Base-by-base conservation (phyloP, 805 yeast genomes). In the Wickerhamiella nectarea region DNA sequence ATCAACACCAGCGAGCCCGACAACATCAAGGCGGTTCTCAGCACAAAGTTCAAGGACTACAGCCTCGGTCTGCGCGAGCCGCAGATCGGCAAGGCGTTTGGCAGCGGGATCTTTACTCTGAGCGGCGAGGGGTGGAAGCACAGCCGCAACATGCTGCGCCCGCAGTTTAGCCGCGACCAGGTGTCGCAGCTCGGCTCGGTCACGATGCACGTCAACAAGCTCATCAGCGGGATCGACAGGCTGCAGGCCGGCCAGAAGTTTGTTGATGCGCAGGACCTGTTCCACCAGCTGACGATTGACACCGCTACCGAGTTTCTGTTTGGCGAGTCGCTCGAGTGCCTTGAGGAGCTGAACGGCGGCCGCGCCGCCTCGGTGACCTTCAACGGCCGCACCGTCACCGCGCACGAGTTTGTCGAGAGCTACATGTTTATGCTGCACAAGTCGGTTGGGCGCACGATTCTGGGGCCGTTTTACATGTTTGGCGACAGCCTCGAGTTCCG, bases 281-380 rank as follows among this genome's bases (percentile, higher is more conserved):
- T 58, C 46, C 59, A 51, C 48, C 44, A 51, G 22, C 48, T 60
- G 40, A 60, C 63, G 10, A 45, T 60, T 48, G 64, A 60, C 43
- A 55, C 62, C 12, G 58, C 63, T 12, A 58, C 64, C 11, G 62
- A 60, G 47, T 59, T 59, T 36, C 46, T 60, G 38, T 56, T 60
- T 46, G 64, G 64, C 11, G 58, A 59, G 45, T 50, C 56, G 4
- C 53, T 54, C 10, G 50, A 54, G 25, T 49, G 54, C 9, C 55
- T 60, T 22, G 31, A 35, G 8, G 38, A 25, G 19, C 19, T 21
- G 10, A 15, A 6, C 18, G 43, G 43, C 9, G 43, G 43, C 18
- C 25, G 31, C 14, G 11, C 29, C 12, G 43, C 38, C 4, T 31
- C 43, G 11, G 38, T 43, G 28, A 42, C 45, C 37, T 38, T 46